phyloP scores from a whole-genome alignment of 305 asterid species.

The Lippia alba region DNA sequence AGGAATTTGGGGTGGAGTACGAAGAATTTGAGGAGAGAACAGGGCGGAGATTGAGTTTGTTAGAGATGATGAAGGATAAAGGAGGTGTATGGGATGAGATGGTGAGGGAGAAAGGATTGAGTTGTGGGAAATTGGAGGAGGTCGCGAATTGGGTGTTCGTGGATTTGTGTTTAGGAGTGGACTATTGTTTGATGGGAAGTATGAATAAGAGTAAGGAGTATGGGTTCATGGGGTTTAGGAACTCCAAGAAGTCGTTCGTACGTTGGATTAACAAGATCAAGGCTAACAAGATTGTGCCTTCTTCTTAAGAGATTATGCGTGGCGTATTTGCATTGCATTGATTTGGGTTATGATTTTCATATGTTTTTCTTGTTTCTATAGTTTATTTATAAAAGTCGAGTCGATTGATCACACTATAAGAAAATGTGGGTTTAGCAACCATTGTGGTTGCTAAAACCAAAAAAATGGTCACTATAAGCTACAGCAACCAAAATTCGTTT shows the following conservation, averaged over 20 bases:
- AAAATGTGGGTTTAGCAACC: too few species aligned
- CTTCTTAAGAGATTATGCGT: too few species aligned
- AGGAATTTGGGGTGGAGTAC: background rate
- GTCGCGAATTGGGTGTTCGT: slow-evolving; percentile 8
- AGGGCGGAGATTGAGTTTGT: slow-evolving; percentile 1
- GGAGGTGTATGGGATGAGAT: slow-evolving; percentile 31
- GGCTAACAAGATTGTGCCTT: slow-evolving; percentile 24
- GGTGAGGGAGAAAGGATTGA: slow-evolving; percentile 27
- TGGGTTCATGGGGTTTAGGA: slow-evolving; percentile 20
- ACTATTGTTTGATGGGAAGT: background rate
- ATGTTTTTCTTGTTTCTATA: too few species aligned
- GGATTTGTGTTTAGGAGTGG: background rate
- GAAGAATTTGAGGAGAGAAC: background rate
- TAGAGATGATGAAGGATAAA: slow-evolving; percentile 36
- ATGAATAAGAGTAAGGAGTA: slow-evolving; percentile 27
- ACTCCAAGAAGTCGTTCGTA: background rate
- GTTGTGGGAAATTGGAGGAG: slow-evolving; percentile 28
- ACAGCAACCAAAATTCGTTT: too few species aligned
- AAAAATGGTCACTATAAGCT: too few species aligned
- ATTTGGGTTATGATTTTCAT: too few species aligned
- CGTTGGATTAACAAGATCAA: slow-evolving; percentile 8
- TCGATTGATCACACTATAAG: too few species aligned
- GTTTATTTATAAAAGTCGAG: too few species aligned
- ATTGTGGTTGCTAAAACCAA: too few species aligned
- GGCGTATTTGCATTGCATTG: too few species aligned